These are phyloP conservation scores for Eleusine coracana DNA, from an alignment of 176 grass and related monocot species.

Conservation along the genomic window DNA sequence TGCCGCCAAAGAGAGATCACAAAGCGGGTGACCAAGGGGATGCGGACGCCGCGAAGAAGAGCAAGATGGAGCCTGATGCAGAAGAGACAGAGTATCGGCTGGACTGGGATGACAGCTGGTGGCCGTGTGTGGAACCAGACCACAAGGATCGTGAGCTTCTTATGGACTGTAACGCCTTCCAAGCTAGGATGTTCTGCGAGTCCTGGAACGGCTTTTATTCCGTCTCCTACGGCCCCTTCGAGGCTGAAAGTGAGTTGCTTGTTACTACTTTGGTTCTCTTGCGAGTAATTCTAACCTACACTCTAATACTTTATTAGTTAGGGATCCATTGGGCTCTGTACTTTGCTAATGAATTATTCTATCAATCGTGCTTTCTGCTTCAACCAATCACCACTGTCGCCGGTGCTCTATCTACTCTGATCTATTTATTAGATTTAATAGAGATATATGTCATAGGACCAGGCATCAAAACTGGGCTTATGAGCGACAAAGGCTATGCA, in stretches of 20 bases:
- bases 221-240: neutral
- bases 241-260: neutral
- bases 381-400: neutral
- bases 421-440: neutral
- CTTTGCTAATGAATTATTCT: neutral
- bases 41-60: neutral
- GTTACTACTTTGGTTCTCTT: neutral
- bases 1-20: neutral
- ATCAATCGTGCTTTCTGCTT: neutral
- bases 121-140: neutral
- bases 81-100: neutral
- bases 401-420: neutral
- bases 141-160: neutral
- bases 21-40: neutral
- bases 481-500: neutral
- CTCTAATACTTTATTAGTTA: neutral
- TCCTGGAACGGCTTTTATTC: neutral
- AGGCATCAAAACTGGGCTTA: neutral
- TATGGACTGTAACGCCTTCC: neutral
- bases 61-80: neutral
- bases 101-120: neutral
- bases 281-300: neutral
- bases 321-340: too few relatives aligned
- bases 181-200: neutral
- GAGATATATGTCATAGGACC: neutral